Evolutionary conservation across 805 yeast genomes (phyloP).

Genomic region (Pichia sporocuriosa): DNA sequence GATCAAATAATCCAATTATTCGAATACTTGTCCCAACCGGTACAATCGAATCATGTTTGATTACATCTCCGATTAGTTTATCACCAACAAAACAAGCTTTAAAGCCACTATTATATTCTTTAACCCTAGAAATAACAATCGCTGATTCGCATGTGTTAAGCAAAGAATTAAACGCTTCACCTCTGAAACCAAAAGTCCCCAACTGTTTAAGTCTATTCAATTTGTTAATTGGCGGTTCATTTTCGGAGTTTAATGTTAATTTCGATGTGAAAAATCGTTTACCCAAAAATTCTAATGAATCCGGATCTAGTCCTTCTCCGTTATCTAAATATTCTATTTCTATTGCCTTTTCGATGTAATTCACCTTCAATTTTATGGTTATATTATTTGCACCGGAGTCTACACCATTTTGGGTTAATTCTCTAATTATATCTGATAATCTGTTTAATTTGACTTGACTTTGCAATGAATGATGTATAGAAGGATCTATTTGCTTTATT

Average conservation of each 20-base stretch:
- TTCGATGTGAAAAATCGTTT: conserved; percentile 51
- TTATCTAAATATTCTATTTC: conserved; percentile 50
- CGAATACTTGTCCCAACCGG: conserved; percentile 34
- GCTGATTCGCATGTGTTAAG: conserved; percentile 38
- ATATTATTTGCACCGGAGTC: conserved; percentile 45
- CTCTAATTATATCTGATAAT: conserved; percentile 38
- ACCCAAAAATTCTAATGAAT: conserved; percentile 44
- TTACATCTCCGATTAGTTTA: conserved; percentile 1
- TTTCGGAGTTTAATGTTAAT: conserved; percentile 16
- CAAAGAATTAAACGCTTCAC: conserved; percentile 59
- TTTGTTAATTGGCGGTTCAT: not conserved
- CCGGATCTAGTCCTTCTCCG: conserved; percentile 59
- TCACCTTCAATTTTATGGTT: conserved; percentile 17
- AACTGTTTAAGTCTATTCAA: conserved; percentile 31
- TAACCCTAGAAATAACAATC: conserved; percentile 40
- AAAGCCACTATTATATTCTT: conserved; percentile 27
- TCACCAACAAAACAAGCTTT: conserved; percentile 17
- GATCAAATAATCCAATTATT: conserved; percentile 35
- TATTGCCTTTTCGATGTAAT: conserved; percentile 21
- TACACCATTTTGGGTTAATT: conserved; percentile 46
- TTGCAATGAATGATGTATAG: conserved; percentile 5
- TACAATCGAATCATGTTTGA: not conserved
- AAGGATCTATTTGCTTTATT: conserved; percentile 4
- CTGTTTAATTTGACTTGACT: conserved; percentile 32
- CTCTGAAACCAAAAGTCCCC: conserved; percentile 60